phyloP scores from a whole-genome alignment of 2,329 filamentous ascomycete species.

The Phyllosticta citribraziliensis region DNA sequence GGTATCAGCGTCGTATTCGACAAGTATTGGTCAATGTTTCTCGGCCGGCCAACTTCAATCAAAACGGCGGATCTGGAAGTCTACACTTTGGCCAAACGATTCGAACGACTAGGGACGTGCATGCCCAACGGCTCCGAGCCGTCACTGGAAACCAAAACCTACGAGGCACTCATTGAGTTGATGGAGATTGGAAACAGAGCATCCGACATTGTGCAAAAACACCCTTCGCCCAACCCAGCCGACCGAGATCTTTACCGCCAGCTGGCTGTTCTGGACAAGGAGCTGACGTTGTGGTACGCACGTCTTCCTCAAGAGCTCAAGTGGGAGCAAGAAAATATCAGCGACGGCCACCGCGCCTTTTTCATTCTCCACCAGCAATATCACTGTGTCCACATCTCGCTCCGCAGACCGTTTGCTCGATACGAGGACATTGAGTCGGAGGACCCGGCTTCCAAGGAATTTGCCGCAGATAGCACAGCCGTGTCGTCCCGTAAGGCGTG shows the following conservation, averaged over 20 bases:
- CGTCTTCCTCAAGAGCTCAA: constrained; percentile 38
- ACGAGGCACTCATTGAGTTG: constrained; percentile 44
- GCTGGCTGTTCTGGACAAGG: constrained; percentile 42
- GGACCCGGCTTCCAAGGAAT: constrained; percentile 21
- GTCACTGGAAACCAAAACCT: constrained; percentile 33
- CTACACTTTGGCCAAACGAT: constrained; percentile 37
- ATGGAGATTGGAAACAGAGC: constrained; percentile 44
- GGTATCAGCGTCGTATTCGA: constrained; percentile 9
- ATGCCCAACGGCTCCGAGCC: constrained; percentile 24
- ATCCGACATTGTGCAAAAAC: constrained; percentile 19
- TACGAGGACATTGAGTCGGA: constrained; percentile 35
- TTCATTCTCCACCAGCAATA: constrained; percentile 49
- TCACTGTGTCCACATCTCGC: constrained; percentile 42
- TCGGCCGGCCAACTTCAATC: constrained; percentile 45
- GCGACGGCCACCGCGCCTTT: constrained; percentile 32
- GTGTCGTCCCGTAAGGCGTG: constrained; percentile 43
- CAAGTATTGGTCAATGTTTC: constrained; percentile 43
- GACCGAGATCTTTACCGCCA: constrained; percentile 42
- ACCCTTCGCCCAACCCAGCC: constrained; percentile 25
- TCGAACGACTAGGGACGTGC: constrained; percentile 34
- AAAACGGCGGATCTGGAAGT: constrained; percentile 43
- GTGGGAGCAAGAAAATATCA: constrained; percentile 28
- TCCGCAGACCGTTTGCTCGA: constrained; percentile 45
- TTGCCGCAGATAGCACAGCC: constrained; percentile 33
- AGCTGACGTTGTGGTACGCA: constrained; percentile 46